These are phyloP conservation scores for Ricinus communis DNA, from an alignment of 345 rosid genomes.

Conservation along the genomic window DNA sequence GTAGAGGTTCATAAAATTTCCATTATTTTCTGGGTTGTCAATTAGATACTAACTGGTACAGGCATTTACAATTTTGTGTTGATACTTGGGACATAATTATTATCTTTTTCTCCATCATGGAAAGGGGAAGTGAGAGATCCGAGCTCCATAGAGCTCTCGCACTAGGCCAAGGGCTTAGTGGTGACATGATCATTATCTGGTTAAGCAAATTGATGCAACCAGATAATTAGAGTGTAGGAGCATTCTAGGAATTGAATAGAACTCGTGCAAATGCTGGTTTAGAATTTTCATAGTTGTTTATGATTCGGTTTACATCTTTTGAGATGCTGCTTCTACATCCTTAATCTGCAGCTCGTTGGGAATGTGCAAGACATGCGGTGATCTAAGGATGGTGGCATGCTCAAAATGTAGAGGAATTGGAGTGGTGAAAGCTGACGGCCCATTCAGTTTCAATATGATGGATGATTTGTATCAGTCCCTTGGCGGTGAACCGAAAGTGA, in stretches of 20 bases:
- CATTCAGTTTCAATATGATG: constrained; percentile 43
- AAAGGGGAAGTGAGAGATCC: no score
- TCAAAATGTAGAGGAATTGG: constrained; percentile 78
- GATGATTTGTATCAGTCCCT: constrained; percentile 43
- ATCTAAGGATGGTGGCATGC: constrained; percentile 73
- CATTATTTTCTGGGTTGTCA: not conserved
- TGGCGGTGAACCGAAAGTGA: constrained; percentile 33
- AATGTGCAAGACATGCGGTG: constrained; percentile 85
- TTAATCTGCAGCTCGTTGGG: constrained; percentile 64
- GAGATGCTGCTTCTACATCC: constrained; percentile 4
- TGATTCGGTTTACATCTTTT: not conserved
- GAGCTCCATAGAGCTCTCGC: no score
- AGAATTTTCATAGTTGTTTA: not conserved
- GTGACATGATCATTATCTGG: no score
- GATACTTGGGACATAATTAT: no score
- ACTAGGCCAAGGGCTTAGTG: no score
- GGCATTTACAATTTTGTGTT: not conserved
- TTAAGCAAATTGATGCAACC: not conserved
- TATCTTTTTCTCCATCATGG: no score
- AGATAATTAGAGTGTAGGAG: not conserved
- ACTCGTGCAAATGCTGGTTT: not conserved
- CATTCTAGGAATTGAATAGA: not conserved
- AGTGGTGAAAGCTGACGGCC: constrained; percentile 50
- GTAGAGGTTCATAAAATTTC: not conserved
- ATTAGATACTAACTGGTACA: not conserved